Conservation (phyloP, 106 monocot genomes). For the Platanthera guangdongensis region DNA sequence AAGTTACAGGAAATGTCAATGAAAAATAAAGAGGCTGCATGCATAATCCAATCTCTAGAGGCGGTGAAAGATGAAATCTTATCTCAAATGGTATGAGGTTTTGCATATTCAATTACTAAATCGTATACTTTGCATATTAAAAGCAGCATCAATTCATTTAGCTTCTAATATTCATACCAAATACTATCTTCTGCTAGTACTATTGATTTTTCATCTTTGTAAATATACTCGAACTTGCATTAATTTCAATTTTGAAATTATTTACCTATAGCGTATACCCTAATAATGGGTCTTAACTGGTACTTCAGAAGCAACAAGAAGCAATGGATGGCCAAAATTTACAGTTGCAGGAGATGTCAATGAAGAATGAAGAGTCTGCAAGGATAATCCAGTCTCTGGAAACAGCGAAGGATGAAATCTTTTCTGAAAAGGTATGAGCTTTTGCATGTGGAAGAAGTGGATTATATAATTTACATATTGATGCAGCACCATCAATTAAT, state of each 20-base stretch:
- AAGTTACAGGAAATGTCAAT: conserved; percentile 29
- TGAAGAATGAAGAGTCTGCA: conserved; percentile 36
- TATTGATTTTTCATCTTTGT: too few species aligned
- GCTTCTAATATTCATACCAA: too few species aligned
- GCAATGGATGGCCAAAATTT: conserved; percentile 25
- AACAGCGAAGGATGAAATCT: conserved; percentile 24
- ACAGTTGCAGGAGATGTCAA: conserved; percentile 25
- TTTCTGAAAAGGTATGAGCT: conserved; percentile 45
- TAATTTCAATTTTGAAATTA: neutral
- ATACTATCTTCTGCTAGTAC: too few species aligned
- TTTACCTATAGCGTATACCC: neutral
- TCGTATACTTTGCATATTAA: too few species aligned
- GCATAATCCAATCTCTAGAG: conserved; percentile 31
- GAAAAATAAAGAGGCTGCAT: conserved; percentile 36
- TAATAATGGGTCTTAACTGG: neutral
- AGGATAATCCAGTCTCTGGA: conserved; percentile 30
- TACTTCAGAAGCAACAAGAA: conserved; percentile 20
- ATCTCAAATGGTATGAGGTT: conserved; percentile 41
- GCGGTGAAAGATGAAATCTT: conserved; percentile 26
- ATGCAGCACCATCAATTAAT: too few species aligned
- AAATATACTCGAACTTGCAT: too few species aligned
- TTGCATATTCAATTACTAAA: neutral
- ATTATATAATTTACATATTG: too few species aligned
- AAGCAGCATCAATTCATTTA: too few species aligned
- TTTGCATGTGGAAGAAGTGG: neutral